A percentile compares a stretch with the other conserved stretches of the same genome.
Conservation (phyloP, 2,329 filamentous ascomycete species). For the Aciculosporium take region DNA sequence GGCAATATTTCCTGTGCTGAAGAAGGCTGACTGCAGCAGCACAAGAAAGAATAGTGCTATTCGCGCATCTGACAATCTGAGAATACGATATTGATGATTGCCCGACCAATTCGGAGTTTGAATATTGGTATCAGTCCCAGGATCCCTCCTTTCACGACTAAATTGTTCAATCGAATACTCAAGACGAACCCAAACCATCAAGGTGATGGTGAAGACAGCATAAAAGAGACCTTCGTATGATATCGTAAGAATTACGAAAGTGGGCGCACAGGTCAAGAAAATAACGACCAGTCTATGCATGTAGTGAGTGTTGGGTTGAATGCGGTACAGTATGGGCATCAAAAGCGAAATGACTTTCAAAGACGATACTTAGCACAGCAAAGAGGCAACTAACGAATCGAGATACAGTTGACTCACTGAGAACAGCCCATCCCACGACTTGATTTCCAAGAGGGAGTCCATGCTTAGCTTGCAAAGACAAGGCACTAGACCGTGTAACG, state of each 20-base stretch:
- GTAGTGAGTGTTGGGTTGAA: constrained; percentile 75
- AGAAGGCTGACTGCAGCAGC: constrained; percentile 88
- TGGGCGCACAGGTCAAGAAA: constrained; percentile 83
- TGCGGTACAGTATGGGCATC: constrained; percentile 66
- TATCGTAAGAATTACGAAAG: constrained; percentile 91
- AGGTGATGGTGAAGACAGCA: constrained; percentile 66
- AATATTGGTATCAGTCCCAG: background rate
- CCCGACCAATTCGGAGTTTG: background rate
- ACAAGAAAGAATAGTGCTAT: constrained; percentile 92
- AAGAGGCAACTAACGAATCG: background rate
- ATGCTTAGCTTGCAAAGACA: constrained; percentile 69
- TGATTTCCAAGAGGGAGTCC: constrained; percentile 83
- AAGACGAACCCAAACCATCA: constrained; percentile 82
- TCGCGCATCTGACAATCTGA: constrained; percentile 71
- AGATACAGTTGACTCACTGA: constrained; percentile 37
- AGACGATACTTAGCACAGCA: background rate
- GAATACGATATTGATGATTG: constrained; percentile 37
- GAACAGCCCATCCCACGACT: constrained; percentile 66
- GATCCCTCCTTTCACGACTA: background rate
- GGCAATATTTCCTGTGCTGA: constrained; percentile 91
- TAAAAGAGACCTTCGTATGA: constrained; percentile 97
- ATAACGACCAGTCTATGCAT: constrained; percentile 78
- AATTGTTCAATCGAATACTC: constrained; percentile 30
- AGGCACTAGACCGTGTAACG: constrained; percentile 74
- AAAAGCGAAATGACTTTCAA: constrained; percentile 53